Evolutionary conservation across 1,284 basidiomycete genomes (phyloP).

Genomic region (Moniliophthora roreri): DNA sequence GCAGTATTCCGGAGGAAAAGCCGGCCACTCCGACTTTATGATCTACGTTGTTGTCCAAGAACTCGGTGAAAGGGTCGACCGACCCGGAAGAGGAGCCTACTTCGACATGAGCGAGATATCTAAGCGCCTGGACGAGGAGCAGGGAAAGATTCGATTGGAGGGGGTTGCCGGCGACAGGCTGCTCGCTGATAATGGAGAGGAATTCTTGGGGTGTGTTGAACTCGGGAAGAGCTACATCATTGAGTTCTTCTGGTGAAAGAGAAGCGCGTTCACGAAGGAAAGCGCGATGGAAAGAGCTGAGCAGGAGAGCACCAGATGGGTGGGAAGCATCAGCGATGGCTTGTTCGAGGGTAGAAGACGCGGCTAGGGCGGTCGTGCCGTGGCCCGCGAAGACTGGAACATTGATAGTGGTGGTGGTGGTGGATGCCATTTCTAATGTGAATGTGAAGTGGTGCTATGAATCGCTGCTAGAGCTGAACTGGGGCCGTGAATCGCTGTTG

Average conservation of each 20-base stretch:
- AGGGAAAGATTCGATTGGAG: constrained; percentile 49
- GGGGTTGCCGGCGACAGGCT: constrained; percentile 36
- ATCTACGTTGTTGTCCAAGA: constrained; percentile 30
- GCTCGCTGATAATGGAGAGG: constrained; percentile 30
- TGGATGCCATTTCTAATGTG: no score
- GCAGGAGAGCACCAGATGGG: constrained; percentile 37
- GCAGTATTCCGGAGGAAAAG: constrained; percentile 61
- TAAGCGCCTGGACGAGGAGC: constrained; percentile 53
- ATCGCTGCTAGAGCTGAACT: no score
- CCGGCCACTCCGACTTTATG: constrained; percentile 45
- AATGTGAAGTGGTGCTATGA: no score
- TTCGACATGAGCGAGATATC: constrained; percentile 45
- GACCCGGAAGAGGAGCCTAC: constrained; percentile 47
- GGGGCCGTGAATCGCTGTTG: no score
- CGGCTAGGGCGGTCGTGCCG: constrained; percentile 37
- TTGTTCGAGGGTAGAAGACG: constrained; percentile 33
- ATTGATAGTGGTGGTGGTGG: constrained; percentile 16
- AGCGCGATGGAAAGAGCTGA: constrained; percentile 46
- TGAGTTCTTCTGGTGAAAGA: constrained; percentile 36
- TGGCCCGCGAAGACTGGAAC: constrained; percentile 50
- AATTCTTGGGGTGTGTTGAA: constrained; percentile 35
- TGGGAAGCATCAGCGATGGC: constrained; percentile 39
- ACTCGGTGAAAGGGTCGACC: constrained; percentile 25
- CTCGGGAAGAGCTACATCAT: constrained; percentile 35
- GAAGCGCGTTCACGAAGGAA: constrained; percentile 48